Conservation (phyloP, 2,329 filamentous ascomycete genomes). For the Colletotrichum sp. region DNA sequence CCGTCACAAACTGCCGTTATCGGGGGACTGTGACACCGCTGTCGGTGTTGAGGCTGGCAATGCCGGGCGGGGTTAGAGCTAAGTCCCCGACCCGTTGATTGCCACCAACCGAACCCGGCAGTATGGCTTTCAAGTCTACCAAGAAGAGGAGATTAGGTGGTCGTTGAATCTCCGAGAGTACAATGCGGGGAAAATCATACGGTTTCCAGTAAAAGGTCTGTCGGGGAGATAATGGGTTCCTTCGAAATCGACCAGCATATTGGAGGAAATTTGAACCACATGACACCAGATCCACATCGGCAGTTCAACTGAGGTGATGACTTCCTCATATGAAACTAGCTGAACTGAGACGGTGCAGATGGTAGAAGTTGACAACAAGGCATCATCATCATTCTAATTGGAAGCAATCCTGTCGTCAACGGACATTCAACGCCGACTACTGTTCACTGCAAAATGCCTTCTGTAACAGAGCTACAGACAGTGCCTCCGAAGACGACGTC, state of each 20-base stretch:
- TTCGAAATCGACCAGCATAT: neutral
- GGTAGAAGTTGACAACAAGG: neutral
- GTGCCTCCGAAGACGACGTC: neutral
- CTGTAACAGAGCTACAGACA: neutral
- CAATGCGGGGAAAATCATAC: neutral
- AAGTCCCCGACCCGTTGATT: neutral
- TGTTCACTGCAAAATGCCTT: neutral
- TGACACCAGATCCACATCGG: neutral
- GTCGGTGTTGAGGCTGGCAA: neutral
- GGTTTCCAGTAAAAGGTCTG: neutral
- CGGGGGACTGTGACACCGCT: neutral
- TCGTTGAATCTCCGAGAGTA: neutral
- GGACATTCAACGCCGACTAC: neutral
- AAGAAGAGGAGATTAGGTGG: neutral
- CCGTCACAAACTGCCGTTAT: neutral
- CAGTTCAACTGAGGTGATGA: neutral
- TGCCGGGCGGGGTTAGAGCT: neutral
- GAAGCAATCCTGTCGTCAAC: neutral
- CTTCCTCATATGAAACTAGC: neutral
- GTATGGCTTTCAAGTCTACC: neutral
- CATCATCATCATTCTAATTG: neutral
- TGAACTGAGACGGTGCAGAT: neutral
- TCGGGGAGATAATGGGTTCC: neutral
- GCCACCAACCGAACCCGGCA: neutral
- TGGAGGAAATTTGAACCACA: neutral